Evolutionary conservation across 768 basidiomycete genomes (phyloP).

Genomic region (Mycena polygramma): DNA sequence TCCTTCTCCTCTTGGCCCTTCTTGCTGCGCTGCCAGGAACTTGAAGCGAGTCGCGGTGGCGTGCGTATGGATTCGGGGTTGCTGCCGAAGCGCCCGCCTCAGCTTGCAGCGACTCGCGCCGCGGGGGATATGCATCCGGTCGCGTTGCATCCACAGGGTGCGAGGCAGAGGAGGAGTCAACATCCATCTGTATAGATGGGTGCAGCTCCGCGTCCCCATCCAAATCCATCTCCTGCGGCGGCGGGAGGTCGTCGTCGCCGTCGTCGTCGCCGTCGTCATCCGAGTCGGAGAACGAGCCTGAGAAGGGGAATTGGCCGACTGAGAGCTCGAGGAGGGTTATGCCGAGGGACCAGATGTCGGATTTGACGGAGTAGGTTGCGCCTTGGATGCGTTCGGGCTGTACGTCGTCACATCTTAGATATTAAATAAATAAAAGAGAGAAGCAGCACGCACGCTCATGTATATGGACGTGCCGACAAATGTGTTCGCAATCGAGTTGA

Average conservation of each 20-base stretch:
- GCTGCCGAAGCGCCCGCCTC: no score
- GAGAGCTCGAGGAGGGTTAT: slow-evolving; percentile 98
- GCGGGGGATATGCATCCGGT: no score
- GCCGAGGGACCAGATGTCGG: slow-evolving; percentile 98
- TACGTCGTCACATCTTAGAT: background rate
- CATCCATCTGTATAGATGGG: no score
- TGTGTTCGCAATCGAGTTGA: slow-evolving; percentile 98
- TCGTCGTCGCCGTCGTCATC: slow-evolving; percentile 5
- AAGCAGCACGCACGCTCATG: slow-evolving; percentile 86
- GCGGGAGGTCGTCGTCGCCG: slow-evolving; percentile 48
- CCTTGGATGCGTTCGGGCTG: slow-evolving; percentile 99
- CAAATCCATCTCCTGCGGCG: slow-evolving; percentile 44
- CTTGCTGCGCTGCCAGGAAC: slow-evolving; percentile 30
- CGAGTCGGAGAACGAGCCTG: slow-evolving; percentile 81
- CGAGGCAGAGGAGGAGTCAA: slow-evolving; percentile 44
- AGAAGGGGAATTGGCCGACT: slow-evolving; percentile 98
- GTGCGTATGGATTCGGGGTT: no score
- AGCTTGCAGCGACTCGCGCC: no score
- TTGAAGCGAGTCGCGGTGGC: slow-evolving; percentile 65
- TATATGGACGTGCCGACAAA: slow-evolving; percentile 99
- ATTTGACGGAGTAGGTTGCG: slow-evolving; percentile 98
- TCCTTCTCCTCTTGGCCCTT: slow-evolving; percentile 54
- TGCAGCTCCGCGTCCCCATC: no score
- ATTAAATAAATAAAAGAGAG: slow-evolving; percentile 29
- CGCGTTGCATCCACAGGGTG: slow-evolving; percentile 41